phyloP scores from a whole-genome alignment of 805 yeast genomes.

The Diddensiella caesifluorescens region DNA sequence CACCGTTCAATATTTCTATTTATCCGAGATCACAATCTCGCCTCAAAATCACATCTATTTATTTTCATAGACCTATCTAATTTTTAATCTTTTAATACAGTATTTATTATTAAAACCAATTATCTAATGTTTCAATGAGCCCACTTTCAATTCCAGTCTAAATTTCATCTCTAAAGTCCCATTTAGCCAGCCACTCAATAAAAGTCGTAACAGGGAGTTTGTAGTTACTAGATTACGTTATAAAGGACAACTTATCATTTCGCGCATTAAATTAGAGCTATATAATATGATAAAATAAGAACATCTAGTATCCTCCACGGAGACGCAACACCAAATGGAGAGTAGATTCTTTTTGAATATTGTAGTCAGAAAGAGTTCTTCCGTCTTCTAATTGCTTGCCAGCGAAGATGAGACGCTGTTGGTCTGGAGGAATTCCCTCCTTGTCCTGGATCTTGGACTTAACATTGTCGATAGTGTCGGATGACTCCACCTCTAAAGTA shows the following conservation, averaged over 20 bases:
- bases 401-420: slow-evolving; percentile 98
- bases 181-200: no score
- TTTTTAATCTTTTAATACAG: no score
- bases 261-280: background rate
- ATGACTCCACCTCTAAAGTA: slow-evolving; percentile 97
- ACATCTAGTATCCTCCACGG: slow-evolving; percentile 55
- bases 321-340: slow-evolving; percentile 93
- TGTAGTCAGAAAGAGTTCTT: slow-evolving; percentile 98
- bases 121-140: no score
- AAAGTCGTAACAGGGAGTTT: no score
- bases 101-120: no score
- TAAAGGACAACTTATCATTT: background rate
- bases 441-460: slow-evolving; percentile 98
- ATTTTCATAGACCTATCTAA: no score
- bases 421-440: slow-evolving; percentile 99
- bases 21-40: background rate
- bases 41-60: background rate
- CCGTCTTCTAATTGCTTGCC: slow-evolving; percentile 99
- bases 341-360: slow-evolving; percentile 99
- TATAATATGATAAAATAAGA: background rate
- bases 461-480: slow-evolving; percentile 98
- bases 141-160: no score
- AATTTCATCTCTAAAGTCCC: no score
- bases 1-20: background rate
- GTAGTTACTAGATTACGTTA: background rate